Evolutionary conservation across 2,329 filamentous ascomycete species (phyloP), one percentile per base, ranked within the genome.

Genomic region (Aspergillus sp.): DNA sequence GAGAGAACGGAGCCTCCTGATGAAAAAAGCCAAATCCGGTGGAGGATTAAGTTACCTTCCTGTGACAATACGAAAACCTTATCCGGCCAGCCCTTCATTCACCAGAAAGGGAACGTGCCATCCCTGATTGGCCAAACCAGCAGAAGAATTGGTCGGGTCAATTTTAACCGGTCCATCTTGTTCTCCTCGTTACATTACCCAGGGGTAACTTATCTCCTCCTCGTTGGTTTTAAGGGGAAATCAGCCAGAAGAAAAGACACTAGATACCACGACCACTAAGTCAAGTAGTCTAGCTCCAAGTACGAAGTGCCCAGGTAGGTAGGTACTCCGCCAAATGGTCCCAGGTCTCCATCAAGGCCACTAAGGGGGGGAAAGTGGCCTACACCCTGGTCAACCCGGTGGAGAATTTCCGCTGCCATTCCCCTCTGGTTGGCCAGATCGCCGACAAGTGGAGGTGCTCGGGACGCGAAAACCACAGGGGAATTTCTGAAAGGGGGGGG

Each of bases 301-400:
- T 53, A 38, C 50, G 10, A 19, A 53, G 30, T 53, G 36, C 50
- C 50, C 39, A 47, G 53, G 53, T 45, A 43, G 53, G 53, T 43
- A 55, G 30, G 39, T 55, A 28, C 53, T 55, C 53, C 53, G 53
- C 53, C 19, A 32, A 45, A 45, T 39, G 36, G 52, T 55, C 25
- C 52, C 52, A 45, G 23, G 52, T 39, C 36, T 13, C 50, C 50
- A 30, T 52, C 2, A 32, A 52, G 50, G 28, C n/a, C 32, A 41
- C 38, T 53, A 39, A 53, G 38, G 32, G 23, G n/a, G 32, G 38
- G 30, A 36, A 28, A 39, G 38, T 45, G 41, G 41, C 23, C 17
- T 25, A 30, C 39, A 55, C 53, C 53, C 53, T 55, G 53, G 53
- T 55, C 38, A 55, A 8, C 9, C 39, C 39, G n/a, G 53, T 55